These are phyloP conservation scores for Cyberlindnera meyerae DNA, from an alignment of 805 yeast genomes.

Conservation along the genomic window DNA sequence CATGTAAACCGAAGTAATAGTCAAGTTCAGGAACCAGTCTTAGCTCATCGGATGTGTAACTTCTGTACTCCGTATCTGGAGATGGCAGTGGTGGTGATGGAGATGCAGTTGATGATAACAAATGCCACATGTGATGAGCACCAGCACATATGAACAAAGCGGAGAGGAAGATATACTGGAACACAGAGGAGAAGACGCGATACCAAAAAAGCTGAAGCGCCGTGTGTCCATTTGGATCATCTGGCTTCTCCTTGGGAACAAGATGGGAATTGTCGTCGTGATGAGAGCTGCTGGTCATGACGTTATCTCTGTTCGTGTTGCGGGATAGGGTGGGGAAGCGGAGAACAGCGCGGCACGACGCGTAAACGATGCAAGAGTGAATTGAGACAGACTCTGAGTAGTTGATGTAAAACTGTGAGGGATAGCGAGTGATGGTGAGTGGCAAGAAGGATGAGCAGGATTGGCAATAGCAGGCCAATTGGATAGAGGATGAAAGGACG, in stretches of 20 bases:
- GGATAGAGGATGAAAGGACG: not conserved
- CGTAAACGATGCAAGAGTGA: too few species aligned
- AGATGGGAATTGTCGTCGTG: conserved; percentile 6
- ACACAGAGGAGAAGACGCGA: conserved; percentile 11
- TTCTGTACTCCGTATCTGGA: too few species aligned
- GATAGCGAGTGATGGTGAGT: too few species aligned
- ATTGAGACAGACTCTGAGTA: too few species aligned
- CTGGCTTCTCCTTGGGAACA: conserved; percentile 9
- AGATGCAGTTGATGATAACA: conserved; percentile 3
- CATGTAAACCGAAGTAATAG: conserved; percentile 63
- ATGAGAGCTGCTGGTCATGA: not conserved
- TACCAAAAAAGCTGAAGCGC: conserved; percentile 3
- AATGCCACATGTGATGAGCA: conserved; percentile 1
- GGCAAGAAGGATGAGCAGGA: too few species aligned
- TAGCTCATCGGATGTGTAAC: conserved; percentile 26
- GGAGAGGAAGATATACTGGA: conserved; percentile 13
- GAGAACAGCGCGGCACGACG: too few species aligned
- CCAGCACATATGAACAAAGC: conserved; percentile 16
- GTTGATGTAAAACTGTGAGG: too few species aligned
- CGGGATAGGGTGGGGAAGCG: too few species aligned
- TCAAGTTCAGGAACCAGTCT: conserved; percentile 48
- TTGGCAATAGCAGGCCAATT: too few species aligned
- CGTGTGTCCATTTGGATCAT: not conserved
- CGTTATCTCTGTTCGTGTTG: not conserved
- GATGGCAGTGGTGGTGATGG: too few species aligned